phyloP scores from a whole-genome alignment of 345 rosid genomes.

The Brassica carinata region DNA sequence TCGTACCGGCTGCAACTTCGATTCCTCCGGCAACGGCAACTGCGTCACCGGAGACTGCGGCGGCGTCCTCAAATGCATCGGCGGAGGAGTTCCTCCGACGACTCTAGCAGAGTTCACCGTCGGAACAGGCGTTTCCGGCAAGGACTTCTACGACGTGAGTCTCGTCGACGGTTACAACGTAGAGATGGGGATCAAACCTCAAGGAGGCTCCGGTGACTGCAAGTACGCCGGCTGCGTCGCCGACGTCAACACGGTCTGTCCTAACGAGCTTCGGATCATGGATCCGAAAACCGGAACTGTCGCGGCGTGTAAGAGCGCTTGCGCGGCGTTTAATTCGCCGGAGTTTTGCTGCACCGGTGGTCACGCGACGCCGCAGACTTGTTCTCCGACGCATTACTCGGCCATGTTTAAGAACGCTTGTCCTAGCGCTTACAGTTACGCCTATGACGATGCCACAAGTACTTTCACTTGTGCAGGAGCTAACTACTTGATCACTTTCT shows the following conservation, averaged over 20 bases:
- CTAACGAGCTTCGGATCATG: conserved; percentile 57
- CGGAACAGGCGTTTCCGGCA: conserved; percentile 41
- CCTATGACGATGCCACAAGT: conserved; percentile 86
- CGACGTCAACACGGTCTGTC: conserved; percentile 72
- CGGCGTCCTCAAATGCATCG: conserved; percentile 62
- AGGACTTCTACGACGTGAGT: conserved; percentile 89
- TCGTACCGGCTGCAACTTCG: conserved; percentile 81
- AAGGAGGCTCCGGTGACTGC: conserved; percentile 73
- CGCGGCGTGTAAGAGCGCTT: conserved; percentile 92
- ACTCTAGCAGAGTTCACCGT: conserved; percentile 75
- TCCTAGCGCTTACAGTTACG: conserved; percentile 92
- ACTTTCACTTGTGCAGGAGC: conserved; percentile 81
- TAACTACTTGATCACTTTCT: conserved; percentile 77
- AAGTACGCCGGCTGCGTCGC: conserved; percentile 76
- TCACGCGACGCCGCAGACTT: conserved; percentile 71
- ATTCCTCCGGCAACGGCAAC: conserved; percentile 61
- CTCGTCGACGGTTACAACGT: conserved; percentile 94
- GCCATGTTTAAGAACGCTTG: conserved; percentile 81
- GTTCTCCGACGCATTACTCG: conserved; percentile 79
- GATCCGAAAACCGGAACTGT: conserved; percentile 49
- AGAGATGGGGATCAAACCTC: conserved; percentile 62
- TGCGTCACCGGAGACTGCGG: conserved; percentile 90
- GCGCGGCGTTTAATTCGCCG: conserved; percentile 71
- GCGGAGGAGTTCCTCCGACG: conserved; percentile 81
- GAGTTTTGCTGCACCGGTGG: conserved; percentile 84